phyloP scores from a whole-genome alignment of 1,284 basidiomycete genomes.

The Cryptococcus sp. region DNA sequence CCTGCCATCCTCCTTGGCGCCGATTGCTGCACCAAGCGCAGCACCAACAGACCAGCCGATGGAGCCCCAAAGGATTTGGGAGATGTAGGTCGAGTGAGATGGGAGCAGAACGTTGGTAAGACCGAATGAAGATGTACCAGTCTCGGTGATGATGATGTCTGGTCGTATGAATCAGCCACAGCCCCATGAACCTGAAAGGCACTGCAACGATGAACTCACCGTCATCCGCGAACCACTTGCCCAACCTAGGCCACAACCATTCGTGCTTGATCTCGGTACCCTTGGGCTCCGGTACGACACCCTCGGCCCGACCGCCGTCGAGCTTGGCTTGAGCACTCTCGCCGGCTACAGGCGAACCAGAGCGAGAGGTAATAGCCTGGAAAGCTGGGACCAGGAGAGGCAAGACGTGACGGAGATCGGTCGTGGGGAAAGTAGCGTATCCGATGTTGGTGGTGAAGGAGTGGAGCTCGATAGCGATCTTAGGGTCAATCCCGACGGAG shows the following conservation, averaged over 20 bases:
- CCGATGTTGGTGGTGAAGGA: slow-evolving; percentile 71
- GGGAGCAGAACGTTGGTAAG: slow-evolving; percentile 76
- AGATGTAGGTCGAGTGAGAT: slow-evolving; percentile 63
- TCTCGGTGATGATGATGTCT: slow-evolving; percentile 80
- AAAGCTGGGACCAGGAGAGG: slow-evolving; percentile 52
- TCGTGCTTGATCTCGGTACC: slow-evolving; percentile 63
- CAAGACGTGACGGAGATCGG: slow-evolving; percentile 56
- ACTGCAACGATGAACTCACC: slow-evolving; percentile 48
- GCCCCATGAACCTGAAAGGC: background rate
- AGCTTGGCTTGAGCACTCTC: slow-evolving; percentile 39
- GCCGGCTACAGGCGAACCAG: slow-evolving; percentile 21
- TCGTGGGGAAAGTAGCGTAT: slow-evolving; percentile 55
- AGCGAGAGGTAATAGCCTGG: slow-evolving; percentile 29
- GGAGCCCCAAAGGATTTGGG: slow-evolving; percentile 60
- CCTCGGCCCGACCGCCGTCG: slow-evolving; percentile 32
- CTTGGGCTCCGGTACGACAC: slow-evolving; percentile 30
- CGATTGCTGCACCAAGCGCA: slow-evolving; percentile 57
- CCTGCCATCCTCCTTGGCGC: slow-evolving; percentile 66
- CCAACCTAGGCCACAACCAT: slow-evolving; percentile 84
- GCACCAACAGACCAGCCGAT: slow-evolving; percentile 61
- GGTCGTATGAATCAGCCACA: background rate
- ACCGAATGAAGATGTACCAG: slow-evolving; percentile 67
- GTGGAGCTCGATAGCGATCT: slow-evolving; percentile 70
- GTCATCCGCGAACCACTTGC: slow-evolving; percentile 70
- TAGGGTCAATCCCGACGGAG: slow-evolving; percentile 60